phyloP scores from a whole-genome alignment of 306 rosid species.

The Crotalaria pallida region DNA sequence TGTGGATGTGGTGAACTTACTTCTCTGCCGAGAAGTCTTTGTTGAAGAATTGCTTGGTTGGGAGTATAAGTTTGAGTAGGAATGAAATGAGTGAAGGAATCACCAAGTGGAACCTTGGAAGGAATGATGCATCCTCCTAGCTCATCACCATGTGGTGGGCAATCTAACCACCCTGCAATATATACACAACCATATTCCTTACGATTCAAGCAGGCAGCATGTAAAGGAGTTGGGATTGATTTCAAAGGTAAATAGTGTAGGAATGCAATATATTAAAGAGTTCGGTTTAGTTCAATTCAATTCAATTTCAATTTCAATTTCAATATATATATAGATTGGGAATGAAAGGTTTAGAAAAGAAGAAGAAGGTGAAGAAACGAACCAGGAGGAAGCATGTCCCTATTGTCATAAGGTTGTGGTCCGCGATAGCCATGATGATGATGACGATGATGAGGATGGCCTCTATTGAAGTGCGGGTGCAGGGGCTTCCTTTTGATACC shows the following conservation, averaged over 20 bases:
- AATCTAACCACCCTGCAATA: conserved; percentile 87
- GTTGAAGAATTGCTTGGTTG: conserved; percentile 85
- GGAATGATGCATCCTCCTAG: conserved; percentile 67
- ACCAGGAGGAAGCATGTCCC: conserved; percentile 75
- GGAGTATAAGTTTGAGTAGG: conserved; percentile 76
- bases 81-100: conserved; percentile 60
- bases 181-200: conserved; percentile 2
- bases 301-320: too few species aligned
- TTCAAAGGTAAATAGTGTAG: too few species aligned
- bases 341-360: too few species aligned
- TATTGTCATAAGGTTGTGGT: conserved; percentile 52
- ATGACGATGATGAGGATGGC: too few species aligned
- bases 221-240: too few species aligned
- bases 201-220: background rate
- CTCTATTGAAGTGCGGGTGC: too few species aligned
- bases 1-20: conserved; percentile 44
- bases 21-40: conserved; percentile 79
- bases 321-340: too few species aligned
- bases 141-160: conserved; percentile 75
- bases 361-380: conserved; percentile 25
- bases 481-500: conserved; percentile 61
- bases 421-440: too few species aligned
- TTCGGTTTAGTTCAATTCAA: too few species aligned
- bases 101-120: conserved; percentile 95
- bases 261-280: too few species aligned